Evolutionary conservation across 2,329 filamentous ascomycete species (phyloP).

Genomic region (Ambrosiella beaveri): DNA sequence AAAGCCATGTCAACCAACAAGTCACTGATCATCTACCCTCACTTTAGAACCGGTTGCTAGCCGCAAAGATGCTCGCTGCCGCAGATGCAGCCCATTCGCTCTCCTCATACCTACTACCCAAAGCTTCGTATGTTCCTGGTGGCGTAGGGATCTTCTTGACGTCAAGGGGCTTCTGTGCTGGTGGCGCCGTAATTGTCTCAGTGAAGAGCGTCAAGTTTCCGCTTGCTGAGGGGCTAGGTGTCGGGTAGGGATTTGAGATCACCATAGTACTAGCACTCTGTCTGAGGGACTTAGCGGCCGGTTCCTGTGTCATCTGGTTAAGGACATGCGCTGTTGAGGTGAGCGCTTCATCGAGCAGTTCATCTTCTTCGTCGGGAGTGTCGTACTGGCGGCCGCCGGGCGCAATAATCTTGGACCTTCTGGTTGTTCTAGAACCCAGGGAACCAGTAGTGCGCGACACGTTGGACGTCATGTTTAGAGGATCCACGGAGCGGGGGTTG

Average conservation of each 20-base stretch:
- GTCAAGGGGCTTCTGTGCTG: constrained; percentile 48
- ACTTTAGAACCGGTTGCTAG: constrained; percentile 42
- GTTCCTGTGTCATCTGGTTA: constrained; percentile 46
- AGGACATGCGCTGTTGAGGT: constrained; percentile 60
- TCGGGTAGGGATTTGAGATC: constrained; percentile 45
- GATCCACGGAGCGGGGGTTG: constrained; percentile 46
- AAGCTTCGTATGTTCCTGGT: constrained; percentile 26
- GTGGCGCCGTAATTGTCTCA: constrained; percentile 32
- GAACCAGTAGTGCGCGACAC: constrained; percentile 27
- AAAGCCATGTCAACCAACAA: background rate
- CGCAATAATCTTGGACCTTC: constrained; percentile 52
- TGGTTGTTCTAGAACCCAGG: constrained; percentile 27
- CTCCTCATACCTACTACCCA: constrained; percentile 48
- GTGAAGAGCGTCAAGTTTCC: constrained; percentile 61
- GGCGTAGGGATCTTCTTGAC: constrained; percentile 85
- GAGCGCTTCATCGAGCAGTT: constrained; percentile 79
- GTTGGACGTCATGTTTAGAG: constrained; percentile 38
- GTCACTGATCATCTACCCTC: constrained; percentile 4
- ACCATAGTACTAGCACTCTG: constrained; percentile 49
- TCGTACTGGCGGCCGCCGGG: constrained; percentile 76
- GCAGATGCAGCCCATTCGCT: constrained; percentile 78
- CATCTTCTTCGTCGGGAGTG: constrained; percentile 89
- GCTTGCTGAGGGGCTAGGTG: constrained; percentile 62
- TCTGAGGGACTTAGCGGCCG: constrained; percentile 26
- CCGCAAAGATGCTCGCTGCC: constrained; percentile 64